Conservation (phyloP, 164 flowering plant genomes). For the Platanus orientalis region DNA sequence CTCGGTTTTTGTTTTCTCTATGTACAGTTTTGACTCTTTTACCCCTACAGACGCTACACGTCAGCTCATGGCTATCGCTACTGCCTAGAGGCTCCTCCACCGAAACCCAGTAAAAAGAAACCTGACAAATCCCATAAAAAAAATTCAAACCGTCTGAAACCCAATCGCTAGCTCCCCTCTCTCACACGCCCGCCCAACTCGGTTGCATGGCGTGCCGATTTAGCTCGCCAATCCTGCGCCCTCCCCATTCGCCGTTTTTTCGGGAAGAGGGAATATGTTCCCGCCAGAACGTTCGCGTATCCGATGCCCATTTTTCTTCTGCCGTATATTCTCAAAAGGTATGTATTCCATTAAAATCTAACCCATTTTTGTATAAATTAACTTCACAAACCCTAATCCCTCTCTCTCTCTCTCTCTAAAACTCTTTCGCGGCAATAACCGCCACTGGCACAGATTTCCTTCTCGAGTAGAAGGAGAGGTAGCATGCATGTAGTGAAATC, state of each 20-base stretch:
- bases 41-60: no score
- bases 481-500: constrained; percentile 24
- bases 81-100: no score
- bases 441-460: not conserved
- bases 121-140: no score
- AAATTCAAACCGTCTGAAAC: no score
- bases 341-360: no score
- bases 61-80: no score
- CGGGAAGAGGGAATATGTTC: constrained; percentile 13
- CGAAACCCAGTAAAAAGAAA: no score
- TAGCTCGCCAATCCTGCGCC: constrained; percentile 17
- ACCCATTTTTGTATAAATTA: no score
- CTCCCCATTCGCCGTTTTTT: constrained; percentile 23
- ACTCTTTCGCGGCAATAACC: not conserved
- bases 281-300: constrained; percentile 7
- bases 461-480: constrained; percentile 16
- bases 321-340: constrained; percentile 13
- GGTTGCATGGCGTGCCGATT: constrained; percentile 33
- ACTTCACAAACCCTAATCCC: no score
- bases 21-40: no score
- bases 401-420: not conserved
- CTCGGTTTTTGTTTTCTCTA: no score
- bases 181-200: not conserved
- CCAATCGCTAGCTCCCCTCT: not conserved
- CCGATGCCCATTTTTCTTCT: constrained; percentile 5